Conservation (phyloP, 805 yeast genomes). For the Clavispora vitiphila region DNA sequence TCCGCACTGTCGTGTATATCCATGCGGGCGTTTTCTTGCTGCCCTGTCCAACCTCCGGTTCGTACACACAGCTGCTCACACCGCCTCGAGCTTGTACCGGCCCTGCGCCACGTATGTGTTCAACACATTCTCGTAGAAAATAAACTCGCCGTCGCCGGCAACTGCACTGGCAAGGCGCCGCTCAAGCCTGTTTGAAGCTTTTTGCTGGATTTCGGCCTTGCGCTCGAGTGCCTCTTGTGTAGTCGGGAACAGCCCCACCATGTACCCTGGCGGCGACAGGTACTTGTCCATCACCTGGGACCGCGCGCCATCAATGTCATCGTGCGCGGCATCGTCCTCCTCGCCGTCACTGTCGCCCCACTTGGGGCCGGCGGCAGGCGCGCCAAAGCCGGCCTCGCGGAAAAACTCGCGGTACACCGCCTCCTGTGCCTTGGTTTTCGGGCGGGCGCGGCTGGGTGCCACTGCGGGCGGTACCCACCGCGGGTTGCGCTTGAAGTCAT, state of each 20-base stretch:
- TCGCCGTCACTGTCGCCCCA: constrained; percentile 8
- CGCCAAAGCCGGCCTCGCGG: constrained; percentile 13
- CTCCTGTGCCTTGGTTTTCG: constrained; percentile 19
- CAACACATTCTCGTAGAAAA: constrained; percentile 27
- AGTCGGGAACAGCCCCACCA: constrained; percentile 33
- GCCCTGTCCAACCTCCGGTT: not conserved
- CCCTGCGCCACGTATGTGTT: constrained; percentile 18
- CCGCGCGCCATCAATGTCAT: not conserved
- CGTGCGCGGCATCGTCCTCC: not conserved
- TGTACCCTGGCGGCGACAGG: constrained; percentile 38
- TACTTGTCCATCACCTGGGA: constrained; percentile 33
- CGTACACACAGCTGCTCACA: not conserved
- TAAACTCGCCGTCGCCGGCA: constrained; percentile 29
- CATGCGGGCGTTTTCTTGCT: not conserved
- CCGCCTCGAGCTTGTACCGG: not conserved
- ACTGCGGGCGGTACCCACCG: constrained; percentile 15
- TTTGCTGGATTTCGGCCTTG: constrained; percentile 13
- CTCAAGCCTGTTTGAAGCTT: constrained; percentile 24
- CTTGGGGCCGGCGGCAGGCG: constrained; percentile 9
- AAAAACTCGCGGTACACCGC: constrained; percentile 14
- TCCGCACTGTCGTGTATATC: not conserved
- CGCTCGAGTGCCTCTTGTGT: constrained; percentile 27
- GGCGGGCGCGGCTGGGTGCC: constrained; percentile 12
- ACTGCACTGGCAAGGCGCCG: constrained; percentile 25
- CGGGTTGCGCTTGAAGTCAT: constrained; percentile 33